Base-by-base conservation (phyloP, 345 rosid species). In the Trapa bicornis region DNA sequence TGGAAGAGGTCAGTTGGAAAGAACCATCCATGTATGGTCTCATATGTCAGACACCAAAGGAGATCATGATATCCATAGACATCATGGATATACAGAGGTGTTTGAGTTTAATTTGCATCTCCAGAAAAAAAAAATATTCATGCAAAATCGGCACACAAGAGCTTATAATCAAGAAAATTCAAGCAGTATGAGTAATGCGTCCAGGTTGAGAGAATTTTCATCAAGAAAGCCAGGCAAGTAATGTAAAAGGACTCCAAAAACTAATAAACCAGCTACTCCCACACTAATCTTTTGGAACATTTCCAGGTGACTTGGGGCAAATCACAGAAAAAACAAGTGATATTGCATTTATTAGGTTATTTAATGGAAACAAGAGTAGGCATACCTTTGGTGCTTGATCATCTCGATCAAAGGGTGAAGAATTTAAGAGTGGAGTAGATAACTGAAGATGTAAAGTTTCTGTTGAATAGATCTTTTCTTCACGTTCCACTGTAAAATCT, bases 401-500 rank as follows among this genome's bases (percentile, higher is more conserved):
- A 54, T 35, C 63, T 33, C 0, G 16, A 16, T 33, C 38, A 58
- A 2, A 5, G 63, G 16, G 35, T 8, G 63, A 8, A 38, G 38
- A 58, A 32, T 32, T 58, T 4, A 58, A 58, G 14, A 11, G 32
- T 32, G 63, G 63, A 58, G 37, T 35, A 4, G 38, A 35, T 5
- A 58, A 12, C 63, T 58, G 63, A 1, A 38, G 11, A 11, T 29
- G 32, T 9, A 58, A 58, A 58, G 67, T n/a, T 41, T 42, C 67
- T 65, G 50, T 11, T 65, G 67, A 42, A 3, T 16, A 43, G 37
- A 35, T 8, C 15, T 42, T 32, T 22, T 42, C 29, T 37, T 73
- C 79, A 74, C 71, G 77, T 62, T 72, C 82, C 65, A 70, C 75
- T 39, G 68, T 69, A 43, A 71, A 57, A 69, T 71, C 77, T 56